phyloP scores from a whole-genome alignment of 2,329 filamentous ascomycete genomes.

The Aspergillus neoniger region DNA sequence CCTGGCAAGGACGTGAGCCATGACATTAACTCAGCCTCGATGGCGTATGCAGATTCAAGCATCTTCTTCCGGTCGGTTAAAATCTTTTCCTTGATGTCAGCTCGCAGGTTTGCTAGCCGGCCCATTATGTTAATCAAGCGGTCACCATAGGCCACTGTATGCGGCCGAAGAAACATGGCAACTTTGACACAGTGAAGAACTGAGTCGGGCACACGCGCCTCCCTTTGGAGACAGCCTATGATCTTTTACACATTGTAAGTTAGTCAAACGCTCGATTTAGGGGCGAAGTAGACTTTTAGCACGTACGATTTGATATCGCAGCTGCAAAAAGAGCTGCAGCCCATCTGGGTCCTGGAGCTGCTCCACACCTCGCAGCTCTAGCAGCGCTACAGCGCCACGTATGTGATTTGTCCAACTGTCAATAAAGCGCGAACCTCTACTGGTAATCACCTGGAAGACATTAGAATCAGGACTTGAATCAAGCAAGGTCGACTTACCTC shows the following conservation, averaged over 20 bases:
- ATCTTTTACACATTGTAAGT: slow-evolving; percentile 27
- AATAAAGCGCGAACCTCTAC: slow-evolving; percentile 49
- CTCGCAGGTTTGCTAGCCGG: slow-evolving; percentile 36
- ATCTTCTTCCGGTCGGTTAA: slow-evolving; percentile 32
- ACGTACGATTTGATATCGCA: slow-evolving; percentile 59
- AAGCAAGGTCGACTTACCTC: slow-evolving; percentile 50
- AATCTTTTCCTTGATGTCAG: slow-evolving; percentile 32
- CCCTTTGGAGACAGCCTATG: slow-evolving; percentile 39
- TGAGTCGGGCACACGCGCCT: slow-evolving; percentile 32
- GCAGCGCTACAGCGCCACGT: slow-evolving; percentile 60
- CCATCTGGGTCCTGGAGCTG: slow-evolving; percentile 47
- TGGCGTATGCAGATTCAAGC: slow-evolving; percentile 32
- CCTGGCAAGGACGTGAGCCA: slow-evolving; percentile 34
- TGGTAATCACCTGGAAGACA: slow-evolving; percentile 37
- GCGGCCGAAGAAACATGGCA: slow-evolving; percentile 32
- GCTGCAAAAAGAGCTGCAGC: slow-evolving; percentile 56
- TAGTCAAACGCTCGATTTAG: background rate
- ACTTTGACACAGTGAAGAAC: slow-evolving; percentile 35
- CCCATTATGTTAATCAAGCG: slow-evolving; percentile 32
- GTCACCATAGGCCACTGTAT: slow-evolving; percentile 31
- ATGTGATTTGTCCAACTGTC: slow-evolving; percentile 60
- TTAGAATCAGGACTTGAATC: slow-evolving; percentile 7
- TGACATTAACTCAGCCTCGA: slow-evolving; percentile 38
- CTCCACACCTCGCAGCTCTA: slow-evolving; percentile 47
- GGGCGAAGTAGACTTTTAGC: background rate